Evolutionary conservation across 257 asterid species (phyloP).

Genomic region (Solanum peruvianum): DNA sequence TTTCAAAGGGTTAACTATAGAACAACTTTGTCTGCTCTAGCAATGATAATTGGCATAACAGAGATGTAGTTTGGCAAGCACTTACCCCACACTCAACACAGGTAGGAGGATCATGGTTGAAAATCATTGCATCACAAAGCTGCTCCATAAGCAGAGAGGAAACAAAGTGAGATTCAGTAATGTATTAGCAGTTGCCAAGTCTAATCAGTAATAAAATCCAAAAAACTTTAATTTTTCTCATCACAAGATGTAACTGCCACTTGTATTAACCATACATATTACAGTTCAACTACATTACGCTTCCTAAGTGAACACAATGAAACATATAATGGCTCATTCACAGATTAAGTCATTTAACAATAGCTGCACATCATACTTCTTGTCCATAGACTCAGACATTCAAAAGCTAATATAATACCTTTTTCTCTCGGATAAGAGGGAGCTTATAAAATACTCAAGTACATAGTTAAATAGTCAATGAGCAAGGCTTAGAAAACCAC

Average conservation of each 20-base stretch:
- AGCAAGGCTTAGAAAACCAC: background rate
- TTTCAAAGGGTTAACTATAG: background rate
- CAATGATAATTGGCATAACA: background rate
- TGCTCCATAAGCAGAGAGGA: conserved; percentile 40
- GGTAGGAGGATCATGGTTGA: conserved; percentile 82
- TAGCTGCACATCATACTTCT: background rate
- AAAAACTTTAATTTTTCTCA: background rate
- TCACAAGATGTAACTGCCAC: background rate
- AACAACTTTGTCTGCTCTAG: background rate
- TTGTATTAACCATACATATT: background rate
- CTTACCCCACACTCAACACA: conserved; percentile 81
- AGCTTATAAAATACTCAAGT: background rate
- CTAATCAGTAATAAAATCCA: background rate
- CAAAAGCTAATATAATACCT: background rate
- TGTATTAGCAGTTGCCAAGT: background rate
- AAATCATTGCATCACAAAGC: conserved; percentile 86
- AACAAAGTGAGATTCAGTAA: background rate
- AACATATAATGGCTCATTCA: background rate
- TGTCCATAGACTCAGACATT: background rate
- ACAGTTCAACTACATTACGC: background rate
- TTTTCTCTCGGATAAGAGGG: background rate
- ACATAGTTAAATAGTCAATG: background rate
- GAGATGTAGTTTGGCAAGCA: background rate
- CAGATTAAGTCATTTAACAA: background rate
- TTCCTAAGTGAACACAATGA: background rate